phyloP scores from a whole-genome alignment of 352 stramenopile species.

The Phytopythium vexans region DNA sequence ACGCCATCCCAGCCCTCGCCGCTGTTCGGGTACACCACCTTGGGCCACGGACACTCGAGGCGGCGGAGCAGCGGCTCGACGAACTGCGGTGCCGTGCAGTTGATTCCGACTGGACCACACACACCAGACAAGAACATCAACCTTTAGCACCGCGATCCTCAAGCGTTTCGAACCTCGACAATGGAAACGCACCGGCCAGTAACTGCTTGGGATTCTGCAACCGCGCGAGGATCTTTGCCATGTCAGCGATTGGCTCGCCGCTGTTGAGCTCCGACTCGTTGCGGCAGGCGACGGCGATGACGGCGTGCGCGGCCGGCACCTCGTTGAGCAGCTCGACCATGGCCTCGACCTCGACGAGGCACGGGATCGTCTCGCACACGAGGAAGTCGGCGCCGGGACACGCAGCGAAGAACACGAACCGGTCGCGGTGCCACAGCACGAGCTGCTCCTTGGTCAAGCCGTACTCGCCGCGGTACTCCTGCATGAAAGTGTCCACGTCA shows the following conservation, averaged over 20 bases:
- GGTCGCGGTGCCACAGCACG: conserved; percentile 70
- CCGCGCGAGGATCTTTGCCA: conserved; percentile 39
- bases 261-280: conserved; percentile 68
- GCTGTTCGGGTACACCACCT: conserved; percentile 84
- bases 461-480: conserved; percentile 88
- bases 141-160: neutral
- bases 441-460: conserved; percentile 61
- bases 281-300: conserved; percentile 63
- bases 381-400: conserved; percentile 62
- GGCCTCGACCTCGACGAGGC: conserved; percentile 73
- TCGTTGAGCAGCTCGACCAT: conserved; percentile 79
- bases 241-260: conserved; percentile 44
- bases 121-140: neutral
- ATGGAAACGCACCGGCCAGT: conserved; percentile 25
- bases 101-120: conserved; percentile 58
- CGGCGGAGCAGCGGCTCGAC: conserved; percentile 57
- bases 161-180: neutral
- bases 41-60: conserved; percentile 44
- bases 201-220: conserved; percentile 57
- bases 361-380: conserved; percentile 86
- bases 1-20: conserved; percentile 78
- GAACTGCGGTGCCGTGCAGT: conserved; percentile 79
- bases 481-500: neutral
- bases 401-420: conserved; percentile 63
- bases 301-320: conserved; percentile 42